Base-by-base conservation (phyloP, 768 basidiomycete species). In the Antrodiella citrinella region DNA sequence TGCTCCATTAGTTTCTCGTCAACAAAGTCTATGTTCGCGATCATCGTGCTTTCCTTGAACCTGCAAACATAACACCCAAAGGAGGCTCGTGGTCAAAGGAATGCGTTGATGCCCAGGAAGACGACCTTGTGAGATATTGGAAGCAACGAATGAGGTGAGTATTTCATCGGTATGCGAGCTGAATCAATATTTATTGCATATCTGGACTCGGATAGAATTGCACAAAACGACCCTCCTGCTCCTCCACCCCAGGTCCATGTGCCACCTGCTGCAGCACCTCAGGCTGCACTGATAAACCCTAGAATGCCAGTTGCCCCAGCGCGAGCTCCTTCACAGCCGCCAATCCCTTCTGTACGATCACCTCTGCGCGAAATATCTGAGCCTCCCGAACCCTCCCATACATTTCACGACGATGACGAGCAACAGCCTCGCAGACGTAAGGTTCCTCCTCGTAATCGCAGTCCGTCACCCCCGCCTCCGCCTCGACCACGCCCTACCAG, bases 11-110 rank as follows among this genome's bases (percentile, higher is more conserved):
- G 88, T 68, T 92, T 60, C 62, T 84, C 25, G 67, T 96, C 30
- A 83, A 79, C 59, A 76, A 86, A 48, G 82, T 85, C 4, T 71
- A 70, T 21, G 73, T 91, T 23, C 77, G 82, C 19, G 72, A 77
- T 35, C 89, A 88, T 3, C 78, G 84, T 44, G 84, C 84, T 0
- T 83, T 87, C 51, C 79, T 97, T 4, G 84, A 91, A 57, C 88
- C 90, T 1, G 66, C 68, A 4, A 82, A 77, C 23, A 73, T 88
- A 4, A 69, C 67, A 2, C 60, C 87, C 50, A 72, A 81, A 53
- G 86, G 82, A 0, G 30, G 30, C 30, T 72, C 83, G 51, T 69
- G 70, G 49, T 78, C 79, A 4, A 80, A 79, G 23, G 87, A 90
- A 43, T 74, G 82, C 21, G 82, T 92, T 40, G 69, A 55, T 2